Base-by-base conservation (phyloP, 441 rosid genomes). In the Erodium texanum region DNA sequence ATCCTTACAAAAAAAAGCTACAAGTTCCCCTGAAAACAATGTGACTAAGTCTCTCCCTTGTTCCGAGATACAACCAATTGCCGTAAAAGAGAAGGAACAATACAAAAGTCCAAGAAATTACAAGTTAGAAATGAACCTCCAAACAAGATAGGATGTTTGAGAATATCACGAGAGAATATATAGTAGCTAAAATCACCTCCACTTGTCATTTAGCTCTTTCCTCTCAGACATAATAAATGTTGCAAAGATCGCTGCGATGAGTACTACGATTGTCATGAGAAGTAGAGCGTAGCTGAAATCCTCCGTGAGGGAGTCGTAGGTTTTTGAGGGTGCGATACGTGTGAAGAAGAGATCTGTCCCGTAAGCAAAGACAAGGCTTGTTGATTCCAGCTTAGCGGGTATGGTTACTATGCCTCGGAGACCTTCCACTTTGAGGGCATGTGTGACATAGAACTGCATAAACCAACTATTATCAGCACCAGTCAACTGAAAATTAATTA, bases 331-430 rank as follows among this genome's bases (percentile, higher is more conserved):
- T 9, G 99, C 98, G 29, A 92, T 92, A 38, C 81, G 95, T 59
- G 96, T 89, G 76, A 85, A 92, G 80, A 95, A 92, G 73, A 92
- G 91, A 77, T 95, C 99, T 32, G 93, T 89, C 19, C 99, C 99
- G 62, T 90, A 86, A 1, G 94, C 82, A 70, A 95, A 95, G 16
- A 90, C 88, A 2, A 90, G 96, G 54, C 96, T 86, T 12, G 94
- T 90, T 10, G 99, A 95, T 83, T 95, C 99, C 72, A 95, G 89
- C 85, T 87, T 92, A 12, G 97, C 87, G 15, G 99, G 92, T 67
- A 88, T 93, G 1, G 98, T 83, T 56, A 89, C 32, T 69, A 92
- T 87, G 70, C 92, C 93, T 76, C 84, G 82, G 34, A 95, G 84
- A 65, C 97, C 96, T 84, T 92, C 98, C 69, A 92, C 96, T 82